Conservation (phyloP, 495 filamentous ascomycete genomes). For the Daldinia decipiens region DNA sequence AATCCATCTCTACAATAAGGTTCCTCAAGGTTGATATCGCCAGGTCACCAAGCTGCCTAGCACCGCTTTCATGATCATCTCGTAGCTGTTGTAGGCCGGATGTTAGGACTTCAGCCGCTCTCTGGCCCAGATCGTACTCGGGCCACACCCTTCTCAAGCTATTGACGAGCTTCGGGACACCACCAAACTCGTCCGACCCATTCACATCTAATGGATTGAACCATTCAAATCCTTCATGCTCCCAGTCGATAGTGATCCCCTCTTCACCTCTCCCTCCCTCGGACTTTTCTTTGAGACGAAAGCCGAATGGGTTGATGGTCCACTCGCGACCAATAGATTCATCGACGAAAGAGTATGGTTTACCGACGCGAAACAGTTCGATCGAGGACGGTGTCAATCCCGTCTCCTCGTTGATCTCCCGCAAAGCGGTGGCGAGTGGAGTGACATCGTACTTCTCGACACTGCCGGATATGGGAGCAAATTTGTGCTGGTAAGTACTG, state of each 20-base stretch:
- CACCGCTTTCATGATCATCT: constrained; percentile 66
- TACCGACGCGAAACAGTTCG: constrained; percentile 64
- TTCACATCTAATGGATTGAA: constrained; percentile 59
- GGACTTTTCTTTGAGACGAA: constrained; percentile 56
- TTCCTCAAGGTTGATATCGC: constrained; percentile 61
- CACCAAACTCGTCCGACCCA: constrained; percentile 54
- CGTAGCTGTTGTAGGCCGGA: constrained; percentile 59
- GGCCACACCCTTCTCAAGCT: constrained; percentile 68
- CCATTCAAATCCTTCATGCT: constrained; percentile 69
- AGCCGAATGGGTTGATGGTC: constrained; percentile 72
- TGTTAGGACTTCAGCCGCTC: constrained; percentile 56
- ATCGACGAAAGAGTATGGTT: constrained; percentile 68
- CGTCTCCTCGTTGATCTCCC: constrained; percentile 73
- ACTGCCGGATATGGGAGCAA: constrained; percentile 69
- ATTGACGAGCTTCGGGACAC: constrained; percentile 66
- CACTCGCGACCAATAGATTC: constrained; percentile 63
- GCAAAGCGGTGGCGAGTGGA: constrained; percentile 66
- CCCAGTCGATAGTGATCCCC: constrained; percentile 68
- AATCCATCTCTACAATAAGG: constrained; percentile 47
- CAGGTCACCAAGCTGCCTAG: constrained; percentile 62
- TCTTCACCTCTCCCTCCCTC: constrained; percentile 52
- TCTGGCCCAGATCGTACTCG: constrained; percentile 55
- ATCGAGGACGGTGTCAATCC: constrained; percentile 58
- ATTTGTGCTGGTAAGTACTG: constrained; percentile 64
- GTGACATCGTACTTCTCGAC: constrained; percentile 62